Conservation (phyloP, 345 rosid genomes). For the Excoecaria agallocha region DNA sequence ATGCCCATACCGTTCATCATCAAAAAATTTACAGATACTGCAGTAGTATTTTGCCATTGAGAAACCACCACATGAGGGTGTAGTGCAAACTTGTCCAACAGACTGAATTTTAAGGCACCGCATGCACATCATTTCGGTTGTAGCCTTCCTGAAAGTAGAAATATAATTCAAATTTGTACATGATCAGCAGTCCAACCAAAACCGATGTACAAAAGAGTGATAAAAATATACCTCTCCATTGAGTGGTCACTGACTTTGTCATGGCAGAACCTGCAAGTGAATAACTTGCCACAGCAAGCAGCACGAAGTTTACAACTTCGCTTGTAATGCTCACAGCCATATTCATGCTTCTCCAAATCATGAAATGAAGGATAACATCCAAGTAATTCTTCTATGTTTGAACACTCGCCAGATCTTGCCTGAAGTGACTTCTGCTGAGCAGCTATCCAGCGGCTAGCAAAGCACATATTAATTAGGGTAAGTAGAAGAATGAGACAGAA, state of each 20-base stretch:
- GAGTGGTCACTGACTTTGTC: slow-evolving; percentile 82
- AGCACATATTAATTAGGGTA: slow-evolving; percentile 12
- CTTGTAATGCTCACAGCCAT: slow-evolving; percentile 80
- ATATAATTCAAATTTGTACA: slow-evolving; percentile 10
- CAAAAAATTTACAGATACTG: slow-evolving; percentile 58
- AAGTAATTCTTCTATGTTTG: slow-evolving; percentile 49
- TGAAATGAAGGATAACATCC: slow-evolving; percentile 62
- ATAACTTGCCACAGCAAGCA: slow-evolving; percentile 70
- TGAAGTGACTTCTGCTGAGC: slow-evolving; percentile 62
- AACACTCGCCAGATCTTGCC: slow-evolving; percentile 36
- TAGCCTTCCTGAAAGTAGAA: slow-evolving; percentile 52
- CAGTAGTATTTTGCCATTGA: slow-evolving; percentile 80
- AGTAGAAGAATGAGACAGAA: slow-evolving; percentile 12
- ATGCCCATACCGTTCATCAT: slow-evolving; percentile 49
- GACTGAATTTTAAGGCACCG: slow-evolving; percentile 65
- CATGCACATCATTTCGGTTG: slow-evolving; percentile 90
- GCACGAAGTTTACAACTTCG: slow-evolving; percentile 78
- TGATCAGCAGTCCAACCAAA: slow-evolving; percentile 14
- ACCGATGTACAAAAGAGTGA: not conserved
- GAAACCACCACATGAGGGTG: slow-evolving; percentile 54
- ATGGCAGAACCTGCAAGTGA: slow-evolving; percentile 72
- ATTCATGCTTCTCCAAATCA: slow-evolving; percentile 51
- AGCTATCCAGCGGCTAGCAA: slow-evolving; percentile 69
- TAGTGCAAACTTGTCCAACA: slow-evolving; percentile 55
- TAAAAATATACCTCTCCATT: slow-evolving; percentile 59